Percentiles rank a stretch among this genome's conserved stretches.
Conservation (phyloP, 1,284 basidiomycete species). For the Apiotrichum sp. region DNA sequence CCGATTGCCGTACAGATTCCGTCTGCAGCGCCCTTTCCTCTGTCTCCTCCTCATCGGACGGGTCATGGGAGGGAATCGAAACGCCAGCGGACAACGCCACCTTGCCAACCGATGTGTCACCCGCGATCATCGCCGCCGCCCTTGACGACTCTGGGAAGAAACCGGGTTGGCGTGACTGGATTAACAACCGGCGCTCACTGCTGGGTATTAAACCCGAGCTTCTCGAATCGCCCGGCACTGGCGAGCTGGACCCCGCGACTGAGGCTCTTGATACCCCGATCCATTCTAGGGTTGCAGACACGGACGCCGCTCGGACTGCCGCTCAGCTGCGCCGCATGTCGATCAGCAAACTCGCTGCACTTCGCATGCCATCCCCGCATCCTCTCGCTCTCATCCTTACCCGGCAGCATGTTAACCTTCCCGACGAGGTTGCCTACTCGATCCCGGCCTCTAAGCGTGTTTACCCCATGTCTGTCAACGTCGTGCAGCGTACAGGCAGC, state of each 20-base stretch:
- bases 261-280: conserved; percentile 2
- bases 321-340: conserved; percentile 34
- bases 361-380: conserved; percentile 39
- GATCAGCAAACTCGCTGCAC: conserved; percentile 29
- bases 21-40: conserved; percentile 24
- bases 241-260: conserved; percentile 8
- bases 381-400: conserved; percentile 31
- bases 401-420: conserved; percentile 32
- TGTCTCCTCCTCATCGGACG: conserved; percentile 21
- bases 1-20: conserved; percentile 24
- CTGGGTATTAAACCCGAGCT: conserved; percentile 11
- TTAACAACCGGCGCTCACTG: conserved; percentile 13
- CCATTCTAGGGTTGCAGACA: neutral
- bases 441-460: conserved; percentile 33
- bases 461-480: conserved; percentile 39
- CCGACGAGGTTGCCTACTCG: conserved; percentile 37
- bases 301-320: conserved; percentile 10
- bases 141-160: conserved; percentile 7
- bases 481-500: neutral
- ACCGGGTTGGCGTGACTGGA: conserved; percentile 16
- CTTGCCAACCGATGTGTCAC: conserved; percentile 14
- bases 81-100: conserved; percentile 26
- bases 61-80: conserved; percentile 29
- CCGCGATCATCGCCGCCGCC: conserved; percentile 8
- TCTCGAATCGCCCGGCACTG: conserved; percentile 10